These are phyloP conservation scores for Eleusine coracana DNA, from an alignment of 176 grass and related monocot genomes.

Conservation along the genomic window DNA sequence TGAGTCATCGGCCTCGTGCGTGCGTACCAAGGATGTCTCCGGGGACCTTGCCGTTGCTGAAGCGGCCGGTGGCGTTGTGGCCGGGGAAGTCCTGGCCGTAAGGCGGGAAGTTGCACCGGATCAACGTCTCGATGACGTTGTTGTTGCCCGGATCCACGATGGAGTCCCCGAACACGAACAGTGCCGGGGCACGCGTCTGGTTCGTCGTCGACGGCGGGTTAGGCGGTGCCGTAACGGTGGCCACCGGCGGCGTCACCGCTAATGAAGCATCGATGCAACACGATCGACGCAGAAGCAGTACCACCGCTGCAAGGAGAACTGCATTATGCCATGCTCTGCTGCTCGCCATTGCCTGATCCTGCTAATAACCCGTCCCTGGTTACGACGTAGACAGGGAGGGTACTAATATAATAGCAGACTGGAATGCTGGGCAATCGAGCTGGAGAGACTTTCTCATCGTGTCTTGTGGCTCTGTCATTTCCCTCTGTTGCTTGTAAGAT, in stretches of 20 bases:
- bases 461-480: conserved; percentile 17
- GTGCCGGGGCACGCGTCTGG: conserved; percentile 43
- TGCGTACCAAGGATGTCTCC: conserved; percentile 66
- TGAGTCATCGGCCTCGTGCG: not conserved
- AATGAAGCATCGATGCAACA: not conserved
- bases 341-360: conserved; percentile 21
- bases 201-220: not conserved
- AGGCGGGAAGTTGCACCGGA: conserved; percentile 59
- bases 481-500: conserved; percentile 42
- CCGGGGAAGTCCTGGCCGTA: conserved; percentile 77
- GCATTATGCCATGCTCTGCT: not conserved
- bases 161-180: conserved; percentile 74
- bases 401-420: conserved; percentile 9
- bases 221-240: not conserved
- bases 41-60: conserved; percentile 82
- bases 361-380: not conserved
- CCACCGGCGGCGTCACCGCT: not conserved
- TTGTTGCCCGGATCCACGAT: conserved; percentile 86
- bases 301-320: not conserved
- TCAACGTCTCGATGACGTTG: conserved; percentile 54
- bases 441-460: conserved; percentile 22
- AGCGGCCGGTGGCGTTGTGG: conserved; percentile 65
- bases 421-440: not conserved
- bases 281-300: not conserved
- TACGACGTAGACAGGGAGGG: not conserved